A percentile compares a stretch with the other conserved stretches of the same genome.
phyloP scores from a whole-genome alignment of 768 basidiomycete species.

The Lactarius evosmus region DNA sequence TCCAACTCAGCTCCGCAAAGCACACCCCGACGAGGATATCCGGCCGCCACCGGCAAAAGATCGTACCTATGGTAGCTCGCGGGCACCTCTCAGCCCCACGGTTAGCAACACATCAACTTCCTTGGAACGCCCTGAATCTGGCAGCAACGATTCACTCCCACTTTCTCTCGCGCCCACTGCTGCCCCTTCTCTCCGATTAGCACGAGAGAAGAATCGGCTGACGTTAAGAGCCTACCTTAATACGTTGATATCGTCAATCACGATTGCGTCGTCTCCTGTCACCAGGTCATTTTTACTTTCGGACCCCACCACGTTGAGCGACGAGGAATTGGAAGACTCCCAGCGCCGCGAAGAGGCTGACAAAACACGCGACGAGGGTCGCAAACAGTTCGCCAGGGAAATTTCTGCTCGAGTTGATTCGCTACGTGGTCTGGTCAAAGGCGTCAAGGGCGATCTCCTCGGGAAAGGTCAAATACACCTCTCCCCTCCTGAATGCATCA shows the following conservation, averaged over 20 bases:
- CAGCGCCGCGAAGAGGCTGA: slow-evolving; percentile 85
- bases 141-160: slow-evolving; percentile 31
- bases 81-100: slow-evolving; percentile 36
- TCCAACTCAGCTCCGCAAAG: slow-evolving; percentile 68
- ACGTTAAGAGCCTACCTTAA: slow-evolving; percentile 94
- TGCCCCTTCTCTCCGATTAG: slow-evolving; percentile 43
- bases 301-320: slow-evolving; percentile 62
- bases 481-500: background rate
- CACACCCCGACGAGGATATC: slow-evolving; percentile 78
- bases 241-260: slow-evolving; percentile 62
- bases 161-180: slow-evolving; percentile 18
- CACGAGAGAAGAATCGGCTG: slow-evolving; percentile 92
- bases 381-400: slow-evolving; percentile 80
- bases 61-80: slow-evolving; percentile 59
- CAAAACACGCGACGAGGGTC: slow-evolving; percentile 78
- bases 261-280: slow-evolving; percentile 82
- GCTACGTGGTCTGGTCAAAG: slow-evolving; percentile 75
- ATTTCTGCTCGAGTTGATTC: slow-evolving; percentile 84
- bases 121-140: slow-evolving; percentile 17
- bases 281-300: slow-evolving; percentile 82
- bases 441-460: slow-evolving; percentile 93
- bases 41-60: slow-evolving; percentile 88
- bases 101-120: slow-evolving; percentile 24
- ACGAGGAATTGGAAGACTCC: slow-evolving; percentile 77
- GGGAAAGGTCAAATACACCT: slow-evolving; percentile 54